Percentiles rank a stretch among this genome's conserved stretches.
These are phyloP conservation scores for Acorus calamus DNA, from an alignment of 106 monocot genomes.

Conservation along the genomic window DNA sequence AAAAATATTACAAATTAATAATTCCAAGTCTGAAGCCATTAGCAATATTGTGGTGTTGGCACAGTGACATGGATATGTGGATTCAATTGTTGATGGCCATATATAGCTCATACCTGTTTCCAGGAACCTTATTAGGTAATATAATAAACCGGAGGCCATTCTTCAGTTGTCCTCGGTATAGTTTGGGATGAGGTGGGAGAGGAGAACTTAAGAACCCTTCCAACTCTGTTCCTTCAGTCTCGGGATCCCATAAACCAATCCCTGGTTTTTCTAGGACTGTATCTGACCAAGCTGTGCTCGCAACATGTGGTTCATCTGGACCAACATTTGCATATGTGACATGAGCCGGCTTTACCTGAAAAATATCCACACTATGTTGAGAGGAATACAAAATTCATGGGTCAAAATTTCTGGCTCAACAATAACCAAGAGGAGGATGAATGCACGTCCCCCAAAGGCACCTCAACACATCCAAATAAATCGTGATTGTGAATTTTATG, in stretches of 20 bases:
- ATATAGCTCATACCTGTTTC: constrained; percentile 54
- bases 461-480: no score
- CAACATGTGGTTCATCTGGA: constrained; percentile 95
- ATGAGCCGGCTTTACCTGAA: constrained; percentile 34
- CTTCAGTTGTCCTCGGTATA: constrained; percentile 70
- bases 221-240: constrained; percentile 26
- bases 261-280: constrained; percentile 43
- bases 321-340: constrained; percentile 54
- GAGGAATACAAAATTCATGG: background rate
- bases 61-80: no score
- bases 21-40: no score
- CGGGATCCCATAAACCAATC: constrained; percentile 34
- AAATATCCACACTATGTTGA: constrained; percentile 3
- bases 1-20: no score
- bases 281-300: constrained; percentile 70
- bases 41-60: no score
- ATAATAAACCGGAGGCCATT: constrained; percentile 94
- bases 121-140: constrained; percentile 88
- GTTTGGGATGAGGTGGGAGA: constrained; percentile 83
- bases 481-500: no score
- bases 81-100: no score
- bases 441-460: background rate
- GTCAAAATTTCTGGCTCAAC: no score
- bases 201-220: constrained; percentile 42
- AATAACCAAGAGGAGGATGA: background rate